Evolutionary conservation across 768 basidiomycete genomes (phyloP).

Genomic region (Tricholoma furcatifolium): DNA sequence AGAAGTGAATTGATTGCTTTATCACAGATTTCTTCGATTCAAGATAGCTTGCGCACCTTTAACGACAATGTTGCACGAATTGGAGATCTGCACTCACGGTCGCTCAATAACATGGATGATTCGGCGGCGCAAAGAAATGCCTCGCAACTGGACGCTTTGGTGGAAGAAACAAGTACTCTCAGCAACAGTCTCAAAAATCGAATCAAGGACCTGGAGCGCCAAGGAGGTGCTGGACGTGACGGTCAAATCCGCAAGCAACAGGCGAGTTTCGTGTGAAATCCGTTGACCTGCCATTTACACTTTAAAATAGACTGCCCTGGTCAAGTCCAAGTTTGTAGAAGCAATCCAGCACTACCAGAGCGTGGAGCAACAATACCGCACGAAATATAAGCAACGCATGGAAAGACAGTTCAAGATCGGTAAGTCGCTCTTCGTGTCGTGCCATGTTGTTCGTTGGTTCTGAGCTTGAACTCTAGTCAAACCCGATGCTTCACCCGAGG

Average conservation of each 20-base stretch:
- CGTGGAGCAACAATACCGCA: constrained; percentile 78
- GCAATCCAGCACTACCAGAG: constrained; percentile 83
- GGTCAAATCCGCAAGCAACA: constrained; percentile 78
- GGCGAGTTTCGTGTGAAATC: constrained; percentile 33
- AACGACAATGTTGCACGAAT: constrained; percentile 70
- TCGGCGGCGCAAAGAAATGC: constrained; percentile 57
- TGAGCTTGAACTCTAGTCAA: constrained; percentile 54
- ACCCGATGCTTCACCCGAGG: constrained; percentile 89
- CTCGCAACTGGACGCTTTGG: constrained; percentile 64
- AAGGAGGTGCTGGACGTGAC: constrained; percentile 64
- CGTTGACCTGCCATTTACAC: not conserved
- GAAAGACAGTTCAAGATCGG: constrained; percentile 89
- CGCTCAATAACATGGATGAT: constrained; percentile 77
- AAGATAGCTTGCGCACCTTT: constrained; percentile 67
- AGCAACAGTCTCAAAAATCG: constrained; percentile 69
- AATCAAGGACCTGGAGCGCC: constrained; percentile 68
- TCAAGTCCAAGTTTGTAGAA: constrained; percentile 80
- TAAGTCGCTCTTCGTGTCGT: constrained; percentile 26
- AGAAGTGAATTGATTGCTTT: constrained; percentile 2
- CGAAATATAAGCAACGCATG: constrained; percentile 77
- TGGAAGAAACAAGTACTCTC: constrained; percentile 69
- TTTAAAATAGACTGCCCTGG: constrained; percentile 48
- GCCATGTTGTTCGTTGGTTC: not conserved
- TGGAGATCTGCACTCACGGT: constrained; percentile 70
- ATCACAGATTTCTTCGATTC: constrained; percentile 67